Percentiles rank a stretch among this genome's conserved stretches.
phyloP scores from a whole-genome alignment of 768 basidiomycete genomes.

The Multifurca ochricompacta region DNA sequence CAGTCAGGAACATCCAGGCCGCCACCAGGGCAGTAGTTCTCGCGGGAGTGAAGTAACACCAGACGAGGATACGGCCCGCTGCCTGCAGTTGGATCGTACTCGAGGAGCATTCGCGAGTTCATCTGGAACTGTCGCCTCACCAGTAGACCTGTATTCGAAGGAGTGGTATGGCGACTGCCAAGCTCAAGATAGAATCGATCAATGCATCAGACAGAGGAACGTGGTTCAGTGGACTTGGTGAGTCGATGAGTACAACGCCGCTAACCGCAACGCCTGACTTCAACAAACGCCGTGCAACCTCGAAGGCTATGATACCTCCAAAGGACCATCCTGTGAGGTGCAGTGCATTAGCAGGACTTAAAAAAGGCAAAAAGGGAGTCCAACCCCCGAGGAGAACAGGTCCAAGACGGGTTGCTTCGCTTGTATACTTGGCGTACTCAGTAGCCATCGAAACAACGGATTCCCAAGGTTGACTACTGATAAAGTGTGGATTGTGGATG shows the following conservation, averaged over 20 bases:
- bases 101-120: conserved; percentile 39
- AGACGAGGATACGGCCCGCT: conserved; percentile 30
- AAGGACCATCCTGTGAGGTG: conserved; percentile 62
- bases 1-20: conserved; percentile 38
- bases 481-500: conserved; percentile 49
- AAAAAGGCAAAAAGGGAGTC: conserved; percentile 12
- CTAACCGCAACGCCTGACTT: conserved; percentile 36
- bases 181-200: conserved; percentile 40
- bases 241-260: conserved; percentile 61
- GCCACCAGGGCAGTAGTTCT: conserved; percentile 34
- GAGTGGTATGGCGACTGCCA: conserved; percentile 24
- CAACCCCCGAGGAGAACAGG: conserved; percentile 53
- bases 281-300: conserved; percentile 47
- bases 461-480: conserved; percentile 38
- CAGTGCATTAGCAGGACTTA: neutral
- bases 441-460: conserved; percentile 45
- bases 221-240: conserved; percentile 49
- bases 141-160: conserved; percentile 29
- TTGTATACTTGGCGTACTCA: conserved; percentile 37
- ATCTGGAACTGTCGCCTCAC: conserved; percentile 43
- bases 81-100: conserved; percentile 34
- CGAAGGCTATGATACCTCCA: conserved; percentile 66
- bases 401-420: conserved; percentile 30
- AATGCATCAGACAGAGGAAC: conserved; percentile 45
- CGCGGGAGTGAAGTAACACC: conserved; percentile 46